Percentiles rank a stretch among this genome's conserved stretches.
Evolutionary conservation across 306 rosid genomes (phyloP).

Genomic region (Ammopiptanthus mongolicus): DNA sequence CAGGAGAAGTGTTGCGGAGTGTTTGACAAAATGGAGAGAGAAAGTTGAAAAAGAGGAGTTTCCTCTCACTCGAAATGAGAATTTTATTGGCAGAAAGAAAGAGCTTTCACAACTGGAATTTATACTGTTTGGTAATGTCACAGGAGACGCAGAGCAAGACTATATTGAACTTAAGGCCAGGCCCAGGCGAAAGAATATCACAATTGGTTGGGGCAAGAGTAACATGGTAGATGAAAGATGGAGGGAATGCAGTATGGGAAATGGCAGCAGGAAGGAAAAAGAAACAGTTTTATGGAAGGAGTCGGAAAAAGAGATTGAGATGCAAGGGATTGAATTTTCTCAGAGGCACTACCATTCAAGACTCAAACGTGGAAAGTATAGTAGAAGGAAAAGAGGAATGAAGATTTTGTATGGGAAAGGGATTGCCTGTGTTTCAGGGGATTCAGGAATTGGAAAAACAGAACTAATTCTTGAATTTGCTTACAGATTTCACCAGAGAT

Average conservation of each 20-base stretch:
- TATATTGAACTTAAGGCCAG: conserved; percentile 80
- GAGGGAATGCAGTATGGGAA: conserved; percentile 36
- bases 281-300: conserved; percentile 87
- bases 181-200: conserved; percentile 58
- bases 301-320: conserved; percentile 76
- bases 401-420: conserved; percentile 79
- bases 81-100: conserved; percentile 74
- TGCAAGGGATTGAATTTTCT: conserved; percentile 62
- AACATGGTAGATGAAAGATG: conserved; percentile 54
- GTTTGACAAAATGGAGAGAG: conserved; percentile 70
- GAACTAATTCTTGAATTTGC: conserved; percentile 90
- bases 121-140: conserved; percentile 69
- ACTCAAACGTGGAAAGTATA: conserved; percentile 50
- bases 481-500: conserved; percentile 79
- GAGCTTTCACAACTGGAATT: conserved; percentile 79
- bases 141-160: conserved; percentile 71
- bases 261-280: conserved; percentile 52
- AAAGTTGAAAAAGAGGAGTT: conserved; percentile 78
- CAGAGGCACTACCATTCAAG: conserved; percentile 40
- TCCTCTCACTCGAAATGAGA: conserved; percentile 64
- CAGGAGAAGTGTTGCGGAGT: conserved; percentile 74
- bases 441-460: conserved; percentile 83
- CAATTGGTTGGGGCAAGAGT: conserved; percentile 62
- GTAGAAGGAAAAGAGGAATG: conserved; percentile 50
- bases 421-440: conserved; percentile 79